Evolutionary conservation across 2,329 filamentous ascomycete species (phyloP).

Genomic region (Penicillium sp.): DNA sequence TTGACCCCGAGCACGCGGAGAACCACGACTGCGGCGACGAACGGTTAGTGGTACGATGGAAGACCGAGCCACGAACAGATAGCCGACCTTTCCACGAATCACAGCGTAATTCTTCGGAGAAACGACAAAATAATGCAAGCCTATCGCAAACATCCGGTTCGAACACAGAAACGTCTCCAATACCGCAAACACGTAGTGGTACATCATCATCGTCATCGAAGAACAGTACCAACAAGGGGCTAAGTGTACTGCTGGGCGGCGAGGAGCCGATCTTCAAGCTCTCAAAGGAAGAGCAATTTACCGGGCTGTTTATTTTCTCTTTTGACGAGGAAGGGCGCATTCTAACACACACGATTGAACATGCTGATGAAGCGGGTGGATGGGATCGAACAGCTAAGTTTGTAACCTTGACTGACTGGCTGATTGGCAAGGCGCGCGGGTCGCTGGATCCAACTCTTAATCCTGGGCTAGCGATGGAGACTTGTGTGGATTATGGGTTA

Average conservation of each 20-base stretch:
- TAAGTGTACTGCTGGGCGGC: constrained; percentile 53
- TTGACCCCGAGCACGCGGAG: constrained; percentile 34
- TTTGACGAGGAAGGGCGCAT: constrained; percentile 87
- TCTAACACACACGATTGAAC: constrained; percentile 87
- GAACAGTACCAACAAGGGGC: constrained; percentile 38
- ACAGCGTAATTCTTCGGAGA: background rate
- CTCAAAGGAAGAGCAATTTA: constrained; percentile 73
- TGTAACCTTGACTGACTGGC: constrained; percentile 90
- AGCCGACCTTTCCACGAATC: constrained; percentile 21
- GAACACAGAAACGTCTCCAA: constrained; percentile 1
- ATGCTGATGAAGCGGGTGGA: constrained; percentile 77
- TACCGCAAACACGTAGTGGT: constrained; percentile 5
- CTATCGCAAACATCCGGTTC: constrained; percentile 8
- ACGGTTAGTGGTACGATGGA: constrained; percentile 89
- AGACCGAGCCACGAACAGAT: constrained; percentile 55
- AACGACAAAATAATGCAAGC: background rate
- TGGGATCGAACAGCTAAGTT: constrained; percentile 85
- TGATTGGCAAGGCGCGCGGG: constrained; percentile 74
- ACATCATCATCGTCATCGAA: constrained; percentile 27
- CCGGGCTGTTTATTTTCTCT: constrained; percentile 90
- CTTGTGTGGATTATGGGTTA: constrained; percentile 18
- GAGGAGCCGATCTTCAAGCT: constrained; percentile 50
- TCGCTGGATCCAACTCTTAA: constrained; percentile 30
- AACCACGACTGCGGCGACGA: constrained; percentile 54
- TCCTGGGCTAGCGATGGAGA: constrained; percentile 30